Evolutionary conservation across 805 yeast genomes (phyloP).

Genomic region (Blastobotrys americana): DNA sequence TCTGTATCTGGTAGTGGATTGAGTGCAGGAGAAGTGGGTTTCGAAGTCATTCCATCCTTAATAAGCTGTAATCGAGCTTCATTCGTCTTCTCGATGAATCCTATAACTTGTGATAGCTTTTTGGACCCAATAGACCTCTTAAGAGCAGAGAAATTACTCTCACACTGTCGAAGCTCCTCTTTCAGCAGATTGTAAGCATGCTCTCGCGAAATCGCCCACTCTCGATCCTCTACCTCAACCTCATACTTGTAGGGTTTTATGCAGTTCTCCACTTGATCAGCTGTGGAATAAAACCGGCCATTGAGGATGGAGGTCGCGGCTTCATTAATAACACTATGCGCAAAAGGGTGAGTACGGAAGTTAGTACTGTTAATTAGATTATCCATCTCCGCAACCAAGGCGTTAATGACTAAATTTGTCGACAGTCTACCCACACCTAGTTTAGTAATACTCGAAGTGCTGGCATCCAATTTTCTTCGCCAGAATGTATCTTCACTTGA

Average conservation of each 20-base stretch:
- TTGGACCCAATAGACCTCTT: slow-evolving; percentile 73
- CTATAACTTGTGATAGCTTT: slow-evolving; percentile 75
- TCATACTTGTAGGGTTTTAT: slow-evolving; percentile 97
- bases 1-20: slow-evolving; percentile 43
- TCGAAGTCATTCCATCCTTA: slow-evolving; percentile 10
- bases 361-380: slow-evolving; percentile 68
- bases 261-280: slow-evolving; percentile 98
- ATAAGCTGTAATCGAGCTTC: slow-evolving; percentile 4
- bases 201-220: slow-evolving; percentile 78
- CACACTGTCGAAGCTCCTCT: slow-evolving; percentile 83
- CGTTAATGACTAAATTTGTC: slow-evolving; percentile 73
- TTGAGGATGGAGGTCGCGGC: slow-evolving; percentile 78
- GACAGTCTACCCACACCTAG: slow-evolving; percentile 90
- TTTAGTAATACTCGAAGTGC: slow-evolving; percentile 80
- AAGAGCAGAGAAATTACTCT: slow-evolving; percentile 49
- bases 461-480: slow-evolving; percentile 78
- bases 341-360: slow-evolving; percentile 78
- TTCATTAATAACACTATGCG: slow-evolving; percentile 69
- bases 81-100: slow-evolving; percentile 40
- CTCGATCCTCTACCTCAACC: slow-evolving; percentile 91
- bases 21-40: slow-evolving; percentile 22
- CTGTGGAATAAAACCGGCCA: slow-evolving; percentile 77
- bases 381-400: slow-evolving; percentile 69
- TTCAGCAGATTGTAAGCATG: slow-evolving; percentile 65
- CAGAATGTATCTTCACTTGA: slow-evolving; percentile 69